phyloP scores from a whole-genome alignment of 108 stramenopile genomes.

The Schizochytrium sp. region DNA sequence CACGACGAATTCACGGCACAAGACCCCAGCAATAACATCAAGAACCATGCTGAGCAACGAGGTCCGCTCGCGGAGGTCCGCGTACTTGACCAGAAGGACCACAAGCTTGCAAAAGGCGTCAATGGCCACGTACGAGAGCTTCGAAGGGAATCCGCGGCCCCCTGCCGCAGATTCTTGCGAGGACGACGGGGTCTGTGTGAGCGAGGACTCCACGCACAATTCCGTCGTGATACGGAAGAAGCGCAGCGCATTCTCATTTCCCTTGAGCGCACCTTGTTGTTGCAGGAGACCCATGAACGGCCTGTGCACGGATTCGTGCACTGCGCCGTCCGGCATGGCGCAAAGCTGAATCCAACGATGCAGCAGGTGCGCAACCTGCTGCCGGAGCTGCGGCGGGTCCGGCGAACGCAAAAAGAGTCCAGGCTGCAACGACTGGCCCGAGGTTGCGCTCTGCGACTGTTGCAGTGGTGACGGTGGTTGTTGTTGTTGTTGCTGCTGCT shows the following conservation, averaged over 20 bases:
- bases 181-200: constrained; percentile 13
- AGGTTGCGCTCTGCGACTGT: not conserved
- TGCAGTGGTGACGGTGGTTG: not conserved
- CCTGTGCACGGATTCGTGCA: constrained; percentile 71
- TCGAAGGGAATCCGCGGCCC: not conserved
- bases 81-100: constrained; percentile 69
- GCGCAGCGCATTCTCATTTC: constrained; percentile 80
- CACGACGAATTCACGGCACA: not conserved
- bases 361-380: constrained; percentile 76
- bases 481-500: not conserved
- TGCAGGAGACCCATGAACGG: constrained; percentile 79
- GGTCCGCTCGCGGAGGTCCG: constrained; percentile 43
- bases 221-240: constrained; percentile 82
- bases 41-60: not conserved
- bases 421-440: constrained; percentile 40
- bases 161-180: not conserved
- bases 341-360: constrained; percentile 91
- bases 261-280: constrained; percentile 76
- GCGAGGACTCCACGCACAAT: constrained; percentile 63
- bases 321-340: constrained; percentile 32
- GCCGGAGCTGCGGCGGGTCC: constrained; percentile 56
- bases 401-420: constrained; percentile 52
- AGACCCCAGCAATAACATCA: not conserved
- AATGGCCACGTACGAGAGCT: constrained; percentile 48
- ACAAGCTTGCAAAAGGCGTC: constrained; percentile 86